These are phyloP conservation scores for Ceratobasidium theobromae DNA, from an alignment of 1,284 basidiomycete species.

Conservation along the genomic window DNA sequence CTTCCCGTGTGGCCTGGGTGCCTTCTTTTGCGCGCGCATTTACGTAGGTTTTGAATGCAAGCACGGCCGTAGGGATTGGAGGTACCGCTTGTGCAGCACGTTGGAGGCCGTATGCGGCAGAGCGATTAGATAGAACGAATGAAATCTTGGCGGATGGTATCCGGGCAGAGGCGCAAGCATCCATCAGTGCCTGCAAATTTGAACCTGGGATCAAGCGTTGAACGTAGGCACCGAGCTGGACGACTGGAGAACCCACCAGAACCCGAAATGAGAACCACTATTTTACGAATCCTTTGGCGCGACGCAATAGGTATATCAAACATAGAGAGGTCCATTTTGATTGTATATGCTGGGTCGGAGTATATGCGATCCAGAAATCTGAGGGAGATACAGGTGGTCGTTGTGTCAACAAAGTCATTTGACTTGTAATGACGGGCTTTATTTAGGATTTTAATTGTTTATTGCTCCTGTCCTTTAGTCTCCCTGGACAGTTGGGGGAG, in stretches of 20 bases:
- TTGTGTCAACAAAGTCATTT: neutral
- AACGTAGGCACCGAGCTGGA: neutral
- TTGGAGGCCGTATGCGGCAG: constrained; percentile 85
- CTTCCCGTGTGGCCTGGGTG: constrained; percentile 51
- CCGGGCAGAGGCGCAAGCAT: constrained; percentile 62
- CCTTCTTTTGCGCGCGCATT: constrained; percentile 49
- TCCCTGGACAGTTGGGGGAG: too few relatives aligned
- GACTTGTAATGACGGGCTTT: too few relatives aligned
- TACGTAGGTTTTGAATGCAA: constrained; percentile 83
- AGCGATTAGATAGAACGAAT: constrained; percentile 90
- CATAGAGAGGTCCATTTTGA: neutral
- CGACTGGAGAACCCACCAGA: constrained; percentile 60
- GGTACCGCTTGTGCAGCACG: constrained; percentile 71
- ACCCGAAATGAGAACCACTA: constrained; percentile 76
- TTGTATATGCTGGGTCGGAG: neutral
- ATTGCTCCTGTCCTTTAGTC: too few relatives aligned
- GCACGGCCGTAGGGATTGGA: constrained; percentile 80
- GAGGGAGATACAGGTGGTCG: too few relatives aligned
- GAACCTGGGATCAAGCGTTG: constrained; percentile 58
- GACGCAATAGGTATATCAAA: neutral
- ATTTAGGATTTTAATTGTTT: too few relatives aligned
- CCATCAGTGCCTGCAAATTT: constrained; percentile 94
- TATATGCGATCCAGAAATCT: neutral
- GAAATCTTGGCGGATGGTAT: constrained; percentile 72
- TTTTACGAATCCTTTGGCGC: constrained; percentile 37